These are phyloP conservation scores for Yamadazyma phyllophila DNA, from an alignment of 805 yeast genomes.

Conservation along the genomic window DNA sequence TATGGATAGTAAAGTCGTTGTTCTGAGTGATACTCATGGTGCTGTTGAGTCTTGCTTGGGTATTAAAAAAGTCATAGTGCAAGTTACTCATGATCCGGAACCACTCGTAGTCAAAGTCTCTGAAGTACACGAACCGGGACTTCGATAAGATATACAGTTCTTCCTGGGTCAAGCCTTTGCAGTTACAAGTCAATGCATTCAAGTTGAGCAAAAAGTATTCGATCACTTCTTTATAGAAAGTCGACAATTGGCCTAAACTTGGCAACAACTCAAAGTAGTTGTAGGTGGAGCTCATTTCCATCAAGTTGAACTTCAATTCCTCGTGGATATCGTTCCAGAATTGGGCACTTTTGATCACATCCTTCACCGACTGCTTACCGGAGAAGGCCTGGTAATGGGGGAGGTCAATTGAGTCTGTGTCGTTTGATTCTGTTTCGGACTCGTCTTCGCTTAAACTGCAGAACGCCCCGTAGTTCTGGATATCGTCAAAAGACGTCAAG, in stretches of 20 bases:
- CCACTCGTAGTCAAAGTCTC: slow-evolving; percentile 22
- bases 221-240: slow-evolving; percentile 21
- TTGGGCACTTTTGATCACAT: slow-evolving; percentile 16
- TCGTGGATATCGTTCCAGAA: slow-evolving; percentile 33
- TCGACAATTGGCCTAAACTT: slow-evolving; percentile 15
- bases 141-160: slow-evolving; percentile 10
- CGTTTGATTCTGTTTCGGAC: slow-evolving; percentile 1
- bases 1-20: slow-evolving; percentile 11
- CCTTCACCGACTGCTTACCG: slow-evolving; percentile 8
- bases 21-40: slow-evolving; percentile 7
- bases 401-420: neutral
- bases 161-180: slow-evolving; percentile 2
- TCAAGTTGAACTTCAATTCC: slow-evolving; percentile 23
- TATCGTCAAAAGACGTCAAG: slow-evolving; percentile 1
- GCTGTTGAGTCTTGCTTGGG: slow-evolving; percentile 12
- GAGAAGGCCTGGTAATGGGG: slow-evolving; percentile 5
- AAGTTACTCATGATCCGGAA: slow-evolving; percentile 18
- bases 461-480: neutral
- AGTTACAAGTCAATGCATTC: slow-evolving; percentile 5
- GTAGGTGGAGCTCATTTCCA: slow-evolving; percentile 12
- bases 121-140: slow-evolving; percentile 19
- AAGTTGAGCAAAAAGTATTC: slow-evolving; percentile 23
- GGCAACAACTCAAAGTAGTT: slow-evolving; percentile 22
- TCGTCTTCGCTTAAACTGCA: neutral
- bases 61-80: slow-evolving; percentile 16